Evolutionary conservation across 2,329 filamentous ascomycete species (phyloP).

Genomic region (Fusarium sp.): DNA sequence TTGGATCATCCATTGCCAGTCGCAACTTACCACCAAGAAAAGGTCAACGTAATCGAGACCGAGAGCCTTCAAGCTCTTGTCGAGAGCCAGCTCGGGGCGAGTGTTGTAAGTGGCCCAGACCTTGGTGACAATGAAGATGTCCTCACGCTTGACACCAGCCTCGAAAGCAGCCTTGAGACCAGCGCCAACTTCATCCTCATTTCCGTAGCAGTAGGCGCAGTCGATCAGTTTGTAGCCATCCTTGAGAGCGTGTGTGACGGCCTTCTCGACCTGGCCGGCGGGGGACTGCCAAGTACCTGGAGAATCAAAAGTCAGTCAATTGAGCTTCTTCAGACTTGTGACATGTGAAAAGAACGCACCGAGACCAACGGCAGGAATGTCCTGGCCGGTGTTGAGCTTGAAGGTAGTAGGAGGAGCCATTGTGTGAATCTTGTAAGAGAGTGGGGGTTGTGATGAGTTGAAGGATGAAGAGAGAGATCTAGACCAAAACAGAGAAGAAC

Average conservation of each 20-base stretch:
- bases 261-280: constrained; percentile 70
- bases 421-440: constrained; percentile 32
- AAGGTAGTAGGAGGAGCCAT: constrained; percentile 72
- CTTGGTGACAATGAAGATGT: constrained; percentile 89
- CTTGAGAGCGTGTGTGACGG: constrained; percentile 72
- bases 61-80: constrained; percentile 80
- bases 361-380: constrained; percentile 75
- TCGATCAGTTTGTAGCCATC: constrained; percentile 75
- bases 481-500: constrained; percentile 24
- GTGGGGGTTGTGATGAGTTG: constrained; percentile 4
- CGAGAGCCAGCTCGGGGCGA: constrained; percentile 77
- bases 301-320: constrained; percentile 21
- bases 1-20: background rate
- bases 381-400: constrained; percentile 75
- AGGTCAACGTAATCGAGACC: constrained; percentile 87
- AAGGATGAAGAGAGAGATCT: constrained; percentile 9
- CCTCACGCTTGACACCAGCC: constrained; percentile 80
- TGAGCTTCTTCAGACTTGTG: background rate
- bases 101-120: constrained; percentile 87
- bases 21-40: constrained; percentile 72
- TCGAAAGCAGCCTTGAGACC: constrained; percentile 82
- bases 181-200: constrained; percentile 86
- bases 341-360: constrained; percentile 59
- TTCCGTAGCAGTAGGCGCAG: constrained; percentile 82
- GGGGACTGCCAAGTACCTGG: constrained; percentile 76